Percentiles rank a stretch among this genome's conserved stretches.
phyloP scores from a whole-genome alignment of 352 stramenopile genomes.

The Pythium coloratum region DNA sequence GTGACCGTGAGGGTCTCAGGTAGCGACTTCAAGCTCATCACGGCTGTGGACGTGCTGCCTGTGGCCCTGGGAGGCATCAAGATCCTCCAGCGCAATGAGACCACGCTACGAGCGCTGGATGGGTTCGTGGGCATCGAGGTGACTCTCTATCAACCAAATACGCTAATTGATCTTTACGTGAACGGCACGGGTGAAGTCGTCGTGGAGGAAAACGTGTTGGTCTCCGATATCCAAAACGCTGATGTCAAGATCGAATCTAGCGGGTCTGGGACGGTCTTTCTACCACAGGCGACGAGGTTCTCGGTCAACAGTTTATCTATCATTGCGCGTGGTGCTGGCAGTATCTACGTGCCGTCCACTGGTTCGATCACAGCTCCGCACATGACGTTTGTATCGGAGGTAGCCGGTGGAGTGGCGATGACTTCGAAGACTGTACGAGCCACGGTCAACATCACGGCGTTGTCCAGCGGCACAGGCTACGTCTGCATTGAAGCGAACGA shows the following conservation, averaged over 20 bases:
- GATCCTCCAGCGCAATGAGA: neutral
- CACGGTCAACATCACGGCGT: neutral
- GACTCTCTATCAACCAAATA: neutral
- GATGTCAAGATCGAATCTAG: neutral
- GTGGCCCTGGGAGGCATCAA: neutral
- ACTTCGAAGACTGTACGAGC: neutral
- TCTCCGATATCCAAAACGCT: neutral
- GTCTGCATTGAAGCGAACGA: conserved; percentile 11
- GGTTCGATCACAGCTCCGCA: neutral
- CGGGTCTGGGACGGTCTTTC: conserved; percentile 1
- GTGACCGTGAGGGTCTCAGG: conserved; percentile 9
- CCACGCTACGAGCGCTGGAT: neutral
- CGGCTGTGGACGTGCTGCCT: conserved; percentile 5
- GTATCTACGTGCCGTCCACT: conserved; percentile 8
- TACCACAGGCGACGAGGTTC: neutral
- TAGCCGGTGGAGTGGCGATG: conserved; percentile 1
- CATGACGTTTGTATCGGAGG: conserved; percentile 11
- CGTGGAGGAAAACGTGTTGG: neutral
- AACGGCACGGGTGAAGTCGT: conserved; percentile 8
- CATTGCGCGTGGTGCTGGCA: neutral
- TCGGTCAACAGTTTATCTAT: conserved; percentile 6
- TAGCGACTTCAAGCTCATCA: conserved; percentile 23
- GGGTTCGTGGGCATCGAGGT: conserved; percentile 13
- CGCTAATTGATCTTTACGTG: neutral
- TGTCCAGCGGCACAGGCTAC: neutral